phyloP scores from a whole-genome alignment of 805 yeast species.

The Komagataella pastoris region DNA sequence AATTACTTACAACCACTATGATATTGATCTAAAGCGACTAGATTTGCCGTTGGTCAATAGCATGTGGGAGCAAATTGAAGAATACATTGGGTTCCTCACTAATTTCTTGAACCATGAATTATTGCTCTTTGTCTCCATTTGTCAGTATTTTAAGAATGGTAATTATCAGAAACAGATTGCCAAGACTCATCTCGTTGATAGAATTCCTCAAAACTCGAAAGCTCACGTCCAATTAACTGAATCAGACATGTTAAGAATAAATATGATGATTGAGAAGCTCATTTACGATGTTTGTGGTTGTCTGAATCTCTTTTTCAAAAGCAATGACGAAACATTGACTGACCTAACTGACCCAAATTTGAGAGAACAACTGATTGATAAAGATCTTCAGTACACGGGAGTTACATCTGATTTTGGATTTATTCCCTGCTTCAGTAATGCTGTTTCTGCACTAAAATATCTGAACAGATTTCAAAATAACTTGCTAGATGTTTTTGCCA shows the following conservation, averaged over 20 bases:
- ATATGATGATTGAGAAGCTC: slow-evolving; percentile 13
- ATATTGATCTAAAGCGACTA: neutral
- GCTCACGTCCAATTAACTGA: slow-evolving; percentile 26
- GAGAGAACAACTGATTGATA: neutral
- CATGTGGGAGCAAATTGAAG: slow-evolving; percentile 40
- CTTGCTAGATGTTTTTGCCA: slow-evolving; percentile 25
- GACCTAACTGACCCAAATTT: slow-evolving; percentile 7
- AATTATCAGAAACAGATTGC: slow-evolving; percentile 19
- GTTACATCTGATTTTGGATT: slow-evolving; percentile 28
- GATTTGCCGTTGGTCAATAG: slow-evolving; percentile 41
- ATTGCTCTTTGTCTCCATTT: slow-evolving; percentile 37
- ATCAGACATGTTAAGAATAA: slow-evolving; percentile 26
- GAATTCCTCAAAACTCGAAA: slow-evolving; percentile 17
- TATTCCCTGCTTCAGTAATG: slow-evolving; percentile 52
- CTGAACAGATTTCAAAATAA: slow-evolving; percentile 30
- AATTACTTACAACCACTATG: slow-evolving; percentile 7
- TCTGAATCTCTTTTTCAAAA: slow-evolving; percentile 13
- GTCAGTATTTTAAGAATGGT: slow-evolving; percentile 40
- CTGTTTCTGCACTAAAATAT: slow-evolving; percentile 43
- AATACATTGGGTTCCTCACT: slow-evolving; percentile 22
- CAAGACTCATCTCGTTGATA: neutral
- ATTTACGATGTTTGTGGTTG: slow-evolving; percentile 14
- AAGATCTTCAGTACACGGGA: neutral
- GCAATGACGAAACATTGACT: slow-evolving; percentile 24
- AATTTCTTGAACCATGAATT: slow-evolving; percentile 23